These are phyloP conservation scores for Mycena vitilis DNA, from an alignment of 768 basidiomycete species.

Conservation along the genomic window DNA sequence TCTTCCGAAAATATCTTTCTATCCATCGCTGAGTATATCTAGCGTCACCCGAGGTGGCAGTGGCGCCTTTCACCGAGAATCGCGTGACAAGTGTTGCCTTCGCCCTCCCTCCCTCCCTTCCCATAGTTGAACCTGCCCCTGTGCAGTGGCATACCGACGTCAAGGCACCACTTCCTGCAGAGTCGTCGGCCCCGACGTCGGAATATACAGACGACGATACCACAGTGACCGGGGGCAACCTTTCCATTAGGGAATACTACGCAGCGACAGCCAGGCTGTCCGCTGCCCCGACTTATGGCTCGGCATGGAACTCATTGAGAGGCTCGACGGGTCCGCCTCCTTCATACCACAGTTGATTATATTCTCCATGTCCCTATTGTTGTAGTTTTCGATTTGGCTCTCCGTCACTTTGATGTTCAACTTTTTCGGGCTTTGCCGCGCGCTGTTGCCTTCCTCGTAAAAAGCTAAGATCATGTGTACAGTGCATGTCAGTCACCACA, in stretches of 20 bases:
- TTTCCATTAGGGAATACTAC: not conserved
- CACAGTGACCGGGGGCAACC: not conserved
- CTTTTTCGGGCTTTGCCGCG: too few species aligned
- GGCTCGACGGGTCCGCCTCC: slow-evolving; percentile 18
- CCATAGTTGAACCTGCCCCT: not conserved
- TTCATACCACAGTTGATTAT: slow-evolving; percentile 10
- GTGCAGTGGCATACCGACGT: not conserved
- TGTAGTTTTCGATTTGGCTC: too few species aligned
- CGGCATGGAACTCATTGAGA: slow-evolving; percentile 2
- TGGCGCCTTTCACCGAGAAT: not conserved
- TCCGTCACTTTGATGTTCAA: too few species aligned
- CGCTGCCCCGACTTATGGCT: slow-evolving; percentile 10
- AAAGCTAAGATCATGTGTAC: not conserved
- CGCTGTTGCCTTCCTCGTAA: too few species aligned
- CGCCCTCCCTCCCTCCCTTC: not conserved
- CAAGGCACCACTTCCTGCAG: not conserved
- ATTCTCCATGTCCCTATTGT: not conserved
- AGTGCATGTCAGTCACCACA: not conserved
- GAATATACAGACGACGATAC: not conserved
- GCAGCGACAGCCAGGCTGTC: slow-evolving; percentile 3
- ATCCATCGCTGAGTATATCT: not conserved
- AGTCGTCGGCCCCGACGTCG: not conserved
- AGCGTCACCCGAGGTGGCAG: slow-evolving; percentile 1
- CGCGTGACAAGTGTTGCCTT: not conserved
- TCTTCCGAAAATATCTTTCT: accelerated